Conservation (phyloP, 176 grass and related monocot species). For the Carex cristatella region DNA sequence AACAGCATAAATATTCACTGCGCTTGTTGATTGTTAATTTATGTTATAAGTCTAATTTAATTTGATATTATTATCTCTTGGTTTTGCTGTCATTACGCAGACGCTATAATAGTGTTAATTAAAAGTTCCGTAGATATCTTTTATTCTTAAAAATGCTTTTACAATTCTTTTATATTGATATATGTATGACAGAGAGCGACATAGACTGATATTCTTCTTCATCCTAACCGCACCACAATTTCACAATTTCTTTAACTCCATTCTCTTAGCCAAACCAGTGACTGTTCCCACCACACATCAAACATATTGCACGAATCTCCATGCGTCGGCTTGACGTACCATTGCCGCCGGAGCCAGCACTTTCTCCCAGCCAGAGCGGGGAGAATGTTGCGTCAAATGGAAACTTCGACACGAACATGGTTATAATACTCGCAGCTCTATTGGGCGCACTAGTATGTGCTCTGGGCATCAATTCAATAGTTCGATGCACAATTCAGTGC, state of each 20-base stretch:
- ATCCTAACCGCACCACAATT: background rate
- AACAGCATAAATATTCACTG: background rate
- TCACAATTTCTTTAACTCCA: background rate
- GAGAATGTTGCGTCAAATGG: constrained; percentile 15
- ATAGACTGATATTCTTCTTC: constrained; percentile 1
- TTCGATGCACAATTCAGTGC: constrained; percentile 53
- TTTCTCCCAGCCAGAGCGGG: constrained; percentile 28
- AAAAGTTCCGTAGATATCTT: background rate
- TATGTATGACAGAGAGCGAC: background rate
- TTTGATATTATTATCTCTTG: no score
- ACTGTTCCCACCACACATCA: background rate
- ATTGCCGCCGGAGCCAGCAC: constrained; percentile 18
- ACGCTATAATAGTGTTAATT: no score
- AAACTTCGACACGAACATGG: constrained; percentile 96
- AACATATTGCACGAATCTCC: constrained; percentile 1
- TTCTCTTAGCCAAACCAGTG: background rate
- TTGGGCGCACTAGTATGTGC: constrained; percentile 75
- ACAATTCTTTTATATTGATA: background rate
- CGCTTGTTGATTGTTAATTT: background rate
- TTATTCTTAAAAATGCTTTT: constrained; percentile 9
- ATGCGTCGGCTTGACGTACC: constrained; percentile 21
- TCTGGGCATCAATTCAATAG: constrained; percentile 60
- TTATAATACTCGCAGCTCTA: constrained; percentile 86
- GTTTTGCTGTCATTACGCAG: no score
- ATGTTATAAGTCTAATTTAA: no score